Evolutionary conservation across 495 filamentous ascomycete species (phyloP), one percentile per base, ranked within the genome.

Genomic region (Daldinia childiae): DNA sequence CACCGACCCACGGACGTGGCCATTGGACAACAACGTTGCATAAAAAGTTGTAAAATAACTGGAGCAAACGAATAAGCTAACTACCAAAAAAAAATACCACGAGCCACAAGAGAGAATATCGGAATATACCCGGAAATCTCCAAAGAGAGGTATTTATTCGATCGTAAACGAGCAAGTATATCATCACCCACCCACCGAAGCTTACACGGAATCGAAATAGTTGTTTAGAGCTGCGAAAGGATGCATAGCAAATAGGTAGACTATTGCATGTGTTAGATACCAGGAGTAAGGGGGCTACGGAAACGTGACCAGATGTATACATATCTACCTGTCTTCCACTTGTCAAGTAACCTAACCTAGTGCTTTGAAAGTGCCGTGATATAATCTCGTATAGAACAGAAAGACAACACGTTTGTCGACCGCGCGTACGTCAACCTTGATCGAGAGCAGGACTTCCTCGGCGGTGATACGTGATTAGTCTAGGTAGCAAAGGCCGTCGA

Each of bases 21-120:
- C 34, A 48, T 64, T 66, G 19, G 43, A 8, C 43, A 11, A 24
- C 9, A 48, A 3, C 19, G 43, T 48, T 24, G 58, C 63, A 67
- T 52, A 34, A 2, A 2, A 51, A 36, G 41, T 64, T 17, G 48
- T 7, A 17, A 51, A 14, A 17, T 41, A 41, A 17, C n/a, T 51
- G 48, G 24, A 27, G 21, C 11, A 51, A 26, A 21, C 17, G n/a
- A 51, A 12, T 24, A 24, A 27, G 48, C 24, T 17, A 51, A 1
- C 9, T n/a, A n/a, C n/a, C n/a, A n/a, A n/a, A n/a, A n/a, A n/a
- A 27, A 51, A 27, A 5, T 11, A 57, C 6, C 30, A 57, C 54
- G 54, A 36, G 17, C 45, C n/a, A 26, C 24, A 17, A 26, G 5
- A 17, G n/a, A 11, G 3, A 48, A 14, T 24, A 4, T 19, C 14